Percentiles rank a stretch among this genome's conserved stretches.
Evolutionary conservation across 257 asterid species (phyloP).

Genomic region (Nicotiana paniculata): DNA sequence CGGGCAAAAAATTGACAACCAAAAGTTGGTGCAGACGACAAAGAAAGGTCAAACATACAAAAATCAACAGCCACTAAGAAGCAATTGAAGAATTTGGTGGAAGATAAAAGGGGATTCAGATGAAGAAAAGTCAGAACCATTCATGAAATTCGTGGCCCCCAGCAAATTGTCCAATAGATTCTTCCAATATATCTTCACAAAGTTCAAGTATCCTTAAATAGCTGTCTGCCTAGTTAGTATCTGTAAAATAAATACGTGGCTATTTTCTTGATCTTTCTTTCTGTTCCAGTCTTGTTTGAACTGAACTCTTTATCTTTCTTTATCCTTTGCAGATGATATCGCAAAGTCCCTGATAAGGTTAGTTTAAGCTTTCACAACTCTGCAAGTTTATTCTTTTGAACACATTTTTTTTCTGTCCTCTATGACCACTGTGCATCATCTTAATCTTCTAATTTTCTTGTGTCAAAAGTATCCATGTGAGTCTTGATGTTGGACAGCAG

Average conservation of each 20-base stretch:
- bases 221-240: not conserved
- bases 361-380: constrained; percentile 1
- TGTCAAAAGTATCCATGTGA: no score
- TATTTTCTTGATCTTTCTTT: constrained; percentile 9
- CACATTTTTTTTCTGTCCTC: constrained; percentile 4
- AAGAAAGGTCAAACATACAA: not conserved
- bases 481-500: not conserved
- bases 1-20: no score
- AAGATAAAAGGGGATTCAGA: not conserved
- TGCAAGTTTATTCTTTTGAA: not conserved
- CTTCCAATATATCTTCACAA: constrained; percentile 17
- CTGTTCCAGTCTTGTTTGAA: not conserved
- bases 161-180: constrained; percentile 24
- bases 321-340: constrained; percentile 22
- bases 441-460: not conserved
- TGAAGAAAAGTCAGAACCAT: constrained; percentile 27
- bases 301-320: not conserved
- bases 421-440: not conserved
- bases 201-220: constrained; percentile 17
- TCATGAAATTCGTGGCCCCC: constrained; percentile 54
- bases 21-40: not conserved
- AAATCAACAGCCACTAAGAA: not conserved
- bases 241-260: constrained; percentile 2
- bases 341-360: constrained; percentile 27
- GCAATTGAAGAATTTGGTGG: not conserved